A percentile compares a stretch with the other conserved stretches of the same genome.
Conservation (phyloP, 306 rosid species). For the Begonia fuchsioides region DNA sequence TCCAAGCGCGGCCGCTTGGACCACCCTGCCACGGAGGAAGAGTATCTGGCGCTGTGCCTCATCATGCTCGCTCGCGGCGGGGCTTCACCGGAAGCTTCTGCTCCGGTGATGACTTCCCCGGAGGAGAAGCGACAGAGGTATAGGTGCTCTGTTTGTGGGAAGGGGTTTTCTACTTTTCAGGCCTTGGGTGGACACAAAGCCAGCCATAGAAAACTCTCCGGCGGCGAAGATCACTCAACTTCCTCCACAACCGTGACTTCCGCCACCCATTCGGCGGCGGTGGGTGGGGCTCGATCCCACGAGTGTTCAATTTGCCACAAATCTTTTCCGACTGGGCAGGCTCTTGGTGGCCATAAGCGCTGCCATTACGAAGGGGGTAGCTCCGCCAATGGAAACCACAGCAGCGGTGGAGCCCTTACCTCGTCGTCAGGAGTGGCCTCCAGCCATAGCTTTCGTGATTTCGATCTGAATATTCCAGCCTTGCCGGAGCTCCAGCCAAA, state of each 20-base stretch:
- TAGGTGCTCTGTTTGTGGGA: constrained; percentile 86
- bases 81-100: not conserved
- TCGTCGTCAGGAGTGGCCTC: constrained; percentile 83
- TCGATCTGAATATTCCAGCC: constrained; percentile 87
- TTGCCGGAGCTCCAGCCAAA: constrained; percentile 43
- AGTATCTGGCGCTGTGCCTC: constrained; percentile 89
- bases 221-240: constrained; percentile 41
- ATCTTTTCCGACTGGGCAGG: constrained; percentile 82
- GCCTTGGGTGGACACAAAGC: constrained; percentile 98
- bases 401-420: constrained; percentile 33
- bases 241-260: constrained; percentile 53
- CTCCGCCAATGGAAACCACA: constrained; percentile 6
- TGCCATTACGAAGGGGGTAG: constrained; percentile 87
- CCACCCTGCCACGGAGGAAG: constrained; percentile 51
- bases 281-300: constrained; percentile 40
- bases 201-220: constrained; percentile 54
- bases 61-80: constrained; percentile 93
- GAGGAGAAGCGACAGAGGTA: constrained; percentile 10
- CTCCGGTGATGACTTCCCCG: constrained; percentile 8
- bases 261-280: constrained; percentile 19
- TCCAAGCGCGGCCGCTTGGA: constrained; percentile 73
- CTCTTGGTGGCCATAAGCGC: constrained; percentile 96
- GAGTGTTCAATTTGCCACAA: constrained; percentile 92
- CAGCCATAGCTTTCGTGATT: constrained; percentile 38
- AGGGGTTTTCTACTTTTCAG: constrained; percentile 70